Conservation (phyloP, 495 filamentous ascomycete species). For the Penicillium crystallinum region DNA sequence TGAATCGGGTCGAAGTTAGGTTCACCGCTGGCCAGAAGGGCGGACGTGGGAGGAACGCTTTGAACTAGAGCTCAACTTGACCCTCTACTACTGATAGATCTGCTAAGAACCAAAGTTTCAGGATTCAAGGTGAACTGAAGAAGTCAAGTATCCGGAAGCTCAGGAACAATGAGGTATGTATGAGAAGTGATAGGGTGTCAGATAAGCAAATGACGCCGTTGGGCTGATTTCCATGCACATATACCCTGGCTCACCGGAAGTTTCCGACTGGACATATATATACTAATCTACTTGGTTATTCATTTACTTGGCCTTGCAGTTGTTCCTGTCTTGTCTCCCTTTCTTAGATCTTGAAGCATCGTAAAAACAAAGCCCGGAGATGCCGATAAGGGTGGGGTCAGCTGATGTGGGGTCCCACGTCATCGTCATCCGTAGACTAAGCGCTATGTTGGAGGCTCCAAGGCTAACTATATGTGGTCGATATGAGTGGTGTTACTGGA, state of each 20-base stretch:
- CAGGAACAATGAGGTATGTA: slow-evolving; percentile 8
- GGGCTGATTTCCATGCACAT: neutral
- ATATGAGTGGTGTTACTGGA: too few species aligned
- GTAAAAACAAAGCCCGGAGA: neutral
- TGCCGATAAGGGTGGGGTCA: slow-evolving; percentile 9
- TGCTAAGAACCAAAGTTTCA: neutral
- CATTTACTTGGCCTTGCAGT: neutral
- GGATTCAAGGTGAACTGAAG: neutral
- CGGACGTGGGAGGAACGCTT: neutral
- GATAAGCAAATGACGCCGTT: slow-evolving; percentile 4
- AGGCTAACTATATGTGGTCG: too few species aligned
- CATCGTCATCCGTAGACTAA: slow-evolving; percentile 3
- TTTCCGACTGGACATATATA: neutral
- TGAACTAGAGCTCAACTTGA: neutral
- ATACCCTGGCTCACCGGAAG: neutral
- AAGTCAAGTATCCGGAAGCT: neutral
- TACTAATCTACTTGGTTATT: neutral
- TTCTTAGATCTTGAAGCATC: neutral
- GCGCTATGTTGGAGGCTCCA: too few species aligned
- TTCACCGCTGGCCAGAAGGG: slow-evolving; percentile 10
- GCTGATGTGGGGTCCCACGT: slow-evolving; percentile 4
- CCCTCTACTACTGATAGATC: neutral
- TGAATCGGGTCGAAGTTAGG: slow-evolving; percentile 20
- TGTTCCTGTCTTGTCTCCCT: neutral
- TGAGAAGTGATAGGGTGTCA: slow-evolving; percentile 1